A percentile compares a stretch with the other conserved stretches of the same genome.
These are phyloP conservation scores for Lichtheimia ramosa DNA, from an alignment of 371 early-diverging fungal genomes.

Conservation along the genomic window DNA sequence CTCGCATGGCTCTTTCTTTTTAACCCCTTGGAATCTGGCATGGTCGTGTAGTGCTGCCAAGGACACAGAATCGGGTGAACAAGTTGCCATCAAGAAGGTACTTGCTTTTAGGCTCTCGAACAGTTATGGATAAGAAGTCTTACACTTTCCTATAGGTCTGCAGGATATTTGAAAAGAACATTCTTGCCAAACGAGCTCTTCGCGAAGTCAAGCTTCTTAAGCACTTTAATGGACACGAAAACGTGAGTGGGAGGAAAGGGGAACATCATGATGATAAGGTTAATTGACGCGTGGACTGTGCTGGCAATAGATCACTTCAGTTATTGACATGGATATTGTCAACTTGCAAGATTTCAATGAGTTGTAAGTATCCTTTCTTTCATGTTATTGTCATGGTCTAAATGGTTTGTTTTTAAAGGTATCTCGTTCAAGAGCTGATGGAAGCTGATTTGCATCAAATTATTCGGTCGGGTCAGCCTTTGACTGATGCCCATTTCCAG, in stretches of 20 bases:
- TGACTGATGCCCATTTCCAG: constrained; percentile 97
- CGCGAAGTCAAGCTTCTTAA: constrained; percentile 88
- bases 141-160: constrained; percentile 27
- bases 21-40: not conserved
- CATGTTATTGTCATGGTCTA: not conserved
- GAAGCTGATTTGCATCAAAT: constrained; percentile 99
- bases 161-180: constrained; percentile 74
- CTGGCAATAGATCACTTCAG: constrained; percentile 73
- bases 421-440: constrained; percentile 93
- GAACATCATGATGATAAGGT: too few species aligned
- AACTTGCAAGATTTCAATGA: constrained; percentile 76
- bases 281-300: too few species aligned
- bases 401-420: constrained; percentile 39
- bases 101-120: constrained; percentile 12
- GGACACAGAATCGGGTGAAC: constrained; percentile 75
- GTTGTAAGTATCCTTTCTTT: constrained; percentile 56
- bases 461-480: constrained; percentile 92
- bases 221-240: constrained; percentile 90
- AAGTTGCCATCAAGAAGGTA: constrained; percentile 93
- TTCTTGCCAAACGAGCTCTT: constrained; percentile 84
- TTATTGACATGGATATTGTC: constrained; percentile 60
- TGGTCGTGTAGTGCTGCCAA: constrained; percentile 67
- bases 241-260: constrained; percentile 49
- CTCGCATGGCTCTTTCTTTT: not conserved
- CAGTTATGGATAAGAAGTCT: too few species aligned